phyloP scores from a whole-genome alignment of 192 early-diverging fungal species.

The Chytriomyces confervae region DNA sequence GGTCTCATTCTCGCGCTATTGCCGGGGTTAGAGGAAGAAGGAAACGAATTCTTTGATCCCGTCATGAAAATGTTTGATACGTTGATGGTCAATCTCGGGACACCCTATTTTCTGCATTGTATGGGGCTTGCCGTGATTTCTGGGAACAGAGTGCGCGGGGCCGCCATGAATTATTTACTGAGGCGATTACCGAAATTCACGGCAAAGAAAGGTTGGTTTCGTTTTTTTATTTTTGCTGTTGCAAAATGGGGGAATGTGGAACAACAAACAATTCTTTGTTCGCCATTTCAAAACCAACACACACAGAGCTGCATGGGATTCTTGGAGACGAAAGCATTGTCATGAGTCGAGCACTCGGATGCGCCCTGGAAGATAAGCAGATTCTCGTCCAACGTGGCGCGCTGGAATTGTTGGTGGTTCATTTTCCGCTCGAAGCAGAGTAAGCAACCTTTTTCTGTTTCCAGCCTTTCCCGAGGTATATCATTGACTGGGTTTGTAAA shows the following conservation, averaged over 20 bases:
- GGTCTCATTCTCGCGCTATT: slow-evolving; percentile 81
- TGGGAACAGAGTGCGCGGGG: slow-evolving; percentile 66
- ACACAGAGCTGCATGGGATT: slow-evolving; percentile 44
- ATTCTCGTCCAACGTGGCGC: slow-evolving; percentile 83
- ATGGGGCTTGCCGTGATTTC: slow-evolving; percentile 83
- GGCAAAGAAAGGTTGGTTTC: slow-evolving; percentile 63
- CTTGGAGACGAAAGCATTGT: slow-evolving; percentile 59
- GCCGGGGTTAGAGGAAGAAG: slow-evolving; percentile 88
- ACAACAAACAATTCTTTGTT: slow-evolving; percentile 6
- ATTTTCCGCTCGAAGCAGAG: slow-evolving; percentile 68
- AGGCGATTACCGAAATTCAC: slow-evolving; percentile 74
- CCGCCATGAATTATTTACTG: slow-evolving; percentile 80
- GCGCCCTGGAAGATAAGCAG: slow-evolving; percentile 73
- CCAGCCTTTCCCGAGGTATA: slow-evolving; percentile 35
- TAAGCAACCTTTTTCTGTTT: slow-evolving; percentile 27
- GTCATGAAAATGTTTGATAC: slow-evolving; percentile 71
- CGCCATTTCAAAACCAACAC: not conserved
- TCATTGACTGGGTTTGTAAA: slow-evolving; percentile 5
- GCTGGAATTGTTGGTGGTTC: slow-evolving; percentile 80
- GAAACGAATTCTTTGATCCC: slow-evolving; percentile 80
- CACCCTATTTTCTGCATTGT: slow-evolving; percentile 79
- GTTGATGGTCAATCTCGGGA: slow-evolving; percentile 70
- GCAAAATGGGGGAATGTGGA: not conserved
- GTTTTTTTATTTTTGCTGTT: not conserved
- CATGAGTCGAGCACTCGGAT: slow-evolving; percentile 77